phyloP scores from a whole-genome alignment of 441 rosid genomes.

The Bruguiera hainesii region DNA sequence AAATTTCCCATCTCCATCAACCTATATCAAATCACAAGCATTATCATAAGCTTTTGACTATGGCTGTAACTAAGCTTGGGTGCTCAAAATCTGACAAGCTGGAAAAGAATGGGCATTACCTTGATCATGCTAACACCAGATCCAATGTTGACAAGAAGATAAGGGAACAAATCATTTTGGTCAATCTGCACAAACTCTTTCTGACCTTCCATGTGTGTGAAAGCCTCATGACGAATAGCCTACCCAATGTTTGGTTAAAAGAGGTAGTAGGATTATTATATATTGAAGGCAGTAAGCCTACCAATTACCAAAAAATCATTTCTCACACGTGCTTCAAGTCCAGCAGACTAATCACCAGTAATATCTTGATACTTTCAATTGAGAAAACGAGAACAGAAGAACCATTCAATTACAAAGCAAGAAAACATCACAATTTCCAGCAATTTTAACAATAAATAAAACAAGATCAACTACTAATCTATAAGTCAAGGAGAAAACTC shows the following conservation, averaged over 20 bases:
- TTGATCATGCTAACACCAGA: slow-evolving; percentile 99
- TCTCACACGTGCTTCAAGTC: not conserved
- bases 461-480: not conserved
- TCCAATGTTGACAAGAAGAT: slow-evolving; percentile 98
- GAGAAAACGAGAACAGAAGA: not conserved
- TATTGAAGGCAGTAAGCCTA: slow-evolving; percentile 3
- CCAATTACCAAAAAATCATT: not conserved
- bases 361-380: not conserved
- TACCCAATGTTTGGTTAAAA: slow-evolving; percentile 27
- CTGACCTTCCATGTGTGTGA: slow-evolving; percentile 87
- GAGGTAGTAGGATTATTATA: not conserved
- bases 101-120: slow-evolving; percentile 39
- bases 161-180: slow-evolving; percentile 85
- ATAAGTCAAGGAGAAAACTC: not conserved
- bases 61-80: slow-evolving; percentile 14
- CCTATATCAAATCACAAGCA: slow-evolving; percentile 46
- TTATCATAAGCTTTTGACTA: slow-evolving; percentile 9
- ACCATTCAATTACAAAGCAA: not conserved
- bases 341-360: not conserved
- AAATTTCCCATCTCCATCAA: slow-evolving; percentile 97
- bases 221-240: slow-evolving; percentile 99
- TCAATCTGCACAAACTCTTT: slow-evolving; percentile 98
- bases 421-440: not conserved
- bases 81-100: slow-evolving; percentile 7
- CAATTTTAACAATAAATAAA: not conserved